Conservation (phyloP, 2,329 filamentous ascomycete genomes). For the Verticillium dahliae region DNA sequence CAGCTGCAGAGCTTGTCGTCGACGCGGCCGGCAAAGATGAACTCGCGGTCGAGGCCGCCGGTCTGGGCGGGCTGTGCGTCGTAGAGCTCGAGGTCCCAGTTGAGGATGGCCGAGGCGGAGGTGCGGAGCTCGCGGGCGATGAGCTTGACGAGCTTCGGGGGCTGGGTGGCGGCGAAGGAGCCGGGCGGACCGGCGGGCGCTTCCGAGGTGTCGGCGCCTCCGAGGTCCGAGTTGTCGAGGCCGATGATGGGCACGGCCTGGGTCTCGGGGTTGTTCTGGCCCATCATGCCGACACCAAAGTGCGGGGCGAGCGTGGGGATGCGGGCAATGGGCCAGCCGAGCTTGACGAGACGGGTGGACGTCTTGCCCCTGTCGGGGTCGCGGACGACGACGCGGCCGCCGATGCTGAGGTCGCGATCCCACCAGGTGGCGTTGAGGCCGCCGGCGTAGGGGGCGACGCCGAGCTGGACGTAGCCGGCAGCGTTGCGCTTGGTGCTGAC, state of each 20-base stretch:
- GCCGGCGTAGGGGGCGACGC: constrained; percentile 88
- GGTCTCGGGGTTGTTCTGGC: constrained; percentile 74
- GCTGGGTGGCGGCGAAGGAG: constrained; percentile 80
- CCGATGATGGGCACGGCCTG: constrained; percentile 93
- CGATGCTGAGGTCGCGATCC: constrained; percentile 90
- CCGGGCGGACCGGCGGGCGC: constrained; percentile 42
- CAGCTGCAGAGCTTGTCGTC: constrained; percentile 98
- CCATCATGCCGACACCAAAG: constrained; percentile 72
- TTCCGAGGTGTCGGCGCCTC: constrained; percentile 18
- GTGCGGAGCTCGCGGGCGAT: constrained; percentile 71
- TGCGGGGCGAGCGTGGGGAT: constrained; percentile 91
- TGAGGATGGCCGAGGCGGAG: constrained; percentile 70
- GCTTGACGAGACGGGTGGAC: constrained; percentile 73
- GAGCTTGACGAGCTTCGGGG: constrained; percentile 73
- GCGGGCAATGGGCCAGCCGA: constrained; percentile 89
- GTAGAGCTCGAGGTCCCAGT: constrained; percentile 96
- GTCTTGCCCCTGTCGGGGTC: constrained; percentile 70
- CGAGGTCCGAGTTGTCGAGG: constrained; percentile 64
- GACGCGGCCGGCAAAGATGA: constrained; percentile 91
- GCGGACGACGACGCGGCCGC: constrained; percentile 79
- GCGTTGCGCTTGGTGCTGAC: constrained; percentile 78
- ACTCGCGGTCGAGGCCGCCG: constrained; percentile 80
- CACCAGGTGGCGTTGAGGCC: constrained; percentile 88
- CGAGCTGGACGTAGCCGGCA: constrained; percentile 81
- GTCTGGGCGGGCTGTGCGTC: constrained; percentile 81